Evolutionary conservation across 768 basidiomycete species (phyloP), one percentile per base, ranked within the genome.

Genomic region (Leccinum subgranulosum): DNA sequence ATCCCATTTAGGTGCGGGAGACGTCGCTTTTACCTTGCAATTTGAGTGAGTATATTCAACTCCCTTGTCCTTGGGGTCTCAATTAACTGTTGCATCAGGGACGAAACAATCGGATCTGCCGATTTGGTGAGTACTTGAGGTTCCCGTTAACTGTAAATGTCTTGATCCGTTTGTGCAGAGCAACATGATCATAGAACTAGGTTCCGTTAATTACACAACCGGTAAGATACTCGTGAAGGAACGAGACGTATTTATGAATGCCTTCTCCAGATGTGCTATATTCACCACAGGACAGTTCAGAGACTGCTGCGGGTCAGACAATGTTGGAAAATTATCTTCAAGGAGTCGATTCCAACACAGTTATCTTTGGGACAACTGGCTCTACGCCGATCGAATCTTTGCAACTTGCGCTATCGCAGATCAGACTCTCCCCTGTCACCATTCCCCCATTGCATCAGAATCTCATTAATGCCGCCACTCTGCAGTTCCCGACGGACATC

Each of bases 281-380:
- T 70, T 76, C 81, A 10, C 83, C 85, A 0, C 81, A 84, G 59
- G 83, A 83, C 6, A 72, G 65, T 21, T 81, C 83, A 6, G 49
- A 69, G 51, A 69, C 75, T n/a, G 64, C 76, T 1, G 81, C 85
- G 2, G 87, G 88, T 21, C 77, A 75, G 53, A 64, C 66, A 9
- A 66, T 90, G 58, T 76, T 90, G 49, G 80, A 87, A 69, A 85
- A 86, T 66, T 90, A 83, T 64, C 69, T 90, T n/a, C 83, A 87
- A 71, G 88, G 86, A 17, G 61, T 83, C 29, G 73, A 82, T 58
- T 80, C 81, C 7, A 73, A 75, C 47, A 84, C 83, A 2, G 74
- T 75, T 5, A 88, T 90, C 53, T 63, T 73, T 7, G 88, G 88
- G 5, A 76, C 79, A 12, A 76, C 74, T 1, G 74, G 63, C 39